Evolutionary conservation across 129 eudicot genomes (phyloP).

Genomic region (Flaveria ramosissima): DNA sequence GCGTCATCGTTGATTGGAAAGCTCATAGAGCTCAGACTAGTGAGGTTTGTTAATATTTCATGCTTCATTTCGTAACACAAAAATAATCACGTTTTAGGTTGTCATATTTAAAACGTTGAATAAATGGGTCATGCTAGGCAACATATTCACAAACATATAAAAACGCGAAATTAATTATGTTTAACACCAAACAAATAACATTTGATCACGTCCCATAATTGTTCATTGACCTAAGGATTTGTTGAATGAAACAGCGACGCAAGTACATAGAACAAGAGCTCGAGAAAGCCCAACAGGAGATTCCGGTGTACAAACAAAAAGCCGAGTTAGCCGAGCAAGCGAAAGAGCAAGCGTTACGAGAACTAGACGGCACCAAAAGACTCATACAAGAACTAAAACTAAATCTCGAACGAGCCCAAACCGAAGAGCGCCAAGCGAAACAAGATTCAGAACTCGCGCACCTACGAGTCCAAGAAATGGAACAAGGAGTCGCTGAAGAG

Average conservation of each 20-base stretch:
- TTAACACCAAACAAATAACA: too few species aligned
- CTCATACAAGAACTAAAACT: conserved; percentile 79
- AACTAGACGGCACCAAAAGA: conserved; percentile 78
- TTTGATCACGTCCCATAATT: background rate
- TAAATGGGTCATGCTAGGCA: too few species aligned
- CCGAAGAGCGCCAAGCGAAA: conserved; percentile 82
- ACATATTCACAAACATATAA: too few species aligned
- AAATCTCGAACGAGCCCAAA: conserved; percentile 82
- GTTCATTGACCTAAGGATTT: background rate
- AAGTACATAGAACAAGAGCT: conserved; percentile 70
- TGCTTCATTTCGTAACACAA: too few species aligned
- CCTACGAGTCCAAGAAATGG: conserved; percentile 75
- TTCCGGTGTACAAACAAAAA: conserved; percentile 58
- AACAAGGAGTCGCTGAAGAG: conserved; percentile 80
- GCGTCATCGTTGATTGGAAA: conserved; percentile 90
- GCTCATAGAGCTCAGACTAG: conserved; percentile 71
- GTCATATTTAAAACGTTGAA: too few species aligned
- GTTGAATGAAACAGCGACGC: conserved; percentile 57
- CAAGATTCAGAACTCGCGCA: conserved; percentile 86
- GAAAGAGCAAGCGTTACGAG: conserved; percentile 63
- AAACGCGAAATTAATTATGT: too few species aligned
- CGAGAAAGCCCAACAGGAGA: conserved; percentile 68
- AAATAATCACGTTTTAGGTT: too few species aligned
- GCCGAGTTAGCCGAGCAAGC: conserved; percentile 75
- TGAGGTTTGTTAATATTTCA: conserved; percentile 48